A percentile compares a stretch with the other conserved stretches of the same genome.
Conservation (phyloP, 2,329 filamentous ascomycete genomes). For the Sordariomycetes sp. region DNA sequence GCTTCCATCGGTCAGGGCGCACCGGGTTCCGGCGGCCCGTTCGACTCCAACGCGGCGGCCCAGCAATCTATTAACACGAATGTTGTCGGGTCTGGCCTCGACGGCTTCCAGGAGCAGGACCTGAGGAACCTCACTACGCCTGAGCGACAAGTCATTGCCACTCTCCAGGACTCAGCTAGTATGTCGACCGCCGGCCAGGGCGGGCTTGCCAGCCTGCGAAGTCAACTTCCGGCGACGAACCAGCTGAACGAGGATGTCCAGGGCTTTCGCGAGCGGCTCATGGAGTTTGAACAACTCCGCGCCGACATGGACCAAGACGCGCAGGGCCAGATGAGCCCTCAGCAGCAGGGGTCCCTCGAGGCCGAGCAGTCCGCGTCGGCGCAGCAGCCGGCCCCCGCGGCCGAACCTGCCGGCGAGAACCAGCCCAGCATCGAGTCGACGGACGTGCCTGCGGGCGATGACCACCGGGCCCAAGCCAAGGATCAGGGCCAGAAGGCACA, state of each 20-base stretch:
- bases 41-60: neutral
- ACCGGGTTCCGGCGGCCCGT: neutral
- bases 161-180: conserved; percentile 14
- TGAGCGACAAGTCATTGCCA: conserved; percentile 39
- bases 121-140: conserved; percentile 47
- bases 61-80: neutral
- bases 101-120: conserved; percentile 59
- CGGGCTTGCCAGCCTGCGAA: conserved; percentile 9
- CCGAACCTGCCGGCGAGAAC: neutral
- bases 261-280: conserved; percentile 57
- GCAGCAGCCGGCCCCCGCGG: neutral
- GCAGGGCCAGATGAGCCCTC: neutral
- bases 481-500: neutral
- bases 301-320: conserved; percentile 54
- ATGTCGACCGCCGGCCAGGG: neutral
- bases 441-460: neutral
- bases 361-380: neutral
- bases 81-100: conserved; percentile 19
- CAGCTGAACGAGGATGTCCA: conserved; percentile 40
- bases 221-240: conserved; percentile 30
- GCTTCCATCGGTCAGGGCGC: conserved; percentile 1
- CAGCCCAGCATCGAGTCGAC: neutral
- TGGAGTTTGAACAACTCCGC: conserved; percentile 70
- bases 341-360: conserved; percentile 6
- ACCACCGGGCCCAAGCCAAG: neutral